phyloP scores from a whole-genome alignment of 768 basidiomycete species.

The Lentinula guzmanii region DNA sequence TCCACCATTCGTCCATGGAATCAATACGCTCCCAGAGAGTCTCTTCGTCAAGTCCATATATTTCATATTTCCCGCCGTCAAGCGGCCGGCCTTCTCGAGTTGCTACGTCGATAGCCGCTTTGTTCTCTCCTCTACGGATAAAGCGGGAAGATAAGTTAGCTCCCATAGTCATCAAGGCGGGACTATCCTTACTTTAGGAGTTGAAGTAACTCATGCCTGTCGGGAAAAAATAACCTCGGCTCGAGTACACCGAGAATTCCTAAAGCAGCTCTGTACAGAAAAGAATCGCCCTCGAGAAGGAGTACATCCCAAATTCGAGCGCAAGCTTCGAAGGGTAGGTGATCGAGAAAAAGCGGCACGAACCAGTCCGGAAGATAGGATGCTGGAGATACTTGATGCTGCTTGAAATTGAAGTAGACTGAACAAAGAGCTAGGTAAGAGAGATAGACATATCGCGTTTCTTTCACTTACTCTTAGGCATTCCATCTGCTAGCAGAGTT shows the following conservation, averaged over 20 bases:
- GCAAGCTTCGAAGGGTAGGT: constrained; percentile 88
- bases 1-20: constrained; percentile 89
- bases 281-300: constrained; percentile 84
- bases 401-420: constrained; percentile 96
- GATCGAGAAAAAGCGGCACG: constrained; percentile 72
- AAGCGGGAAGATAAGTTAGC: constrained; percentile 3
- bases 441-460: not conserved
- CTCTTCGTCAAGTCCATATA: constrained; percentile 84
- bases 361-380: constrained; percentile 85
- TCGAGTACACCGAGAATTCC: constrained; percentile 80
- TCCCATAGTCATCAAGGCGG: constrained; percentile 4
- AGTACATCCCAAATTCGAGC: constrained; percentile 88
- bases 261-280: constrained; percentile 81
- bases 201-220: constrained; percentile 70
- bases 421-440: constrained; percentile 1
- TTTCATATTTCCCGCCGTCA: constrained; percentile 75
- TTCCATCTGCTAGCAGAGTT: constrained; percentile 83
- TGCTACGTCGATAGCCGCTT: constrained; percentile 78
- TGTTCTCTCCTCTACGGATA: constrained; percentile 64
- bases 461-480: constrained; percentile 78
- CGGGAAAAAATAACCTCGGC: constrained; percentile 84
- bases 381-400: constrained; percentile 82
- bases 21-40: constrained; percentile 78
- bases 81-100: constrained; percentile 58
- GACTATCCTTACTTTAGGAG: constrained; percentile 54